These are phyloP conservation scores for Leishmania lainsoni DNA, from an alignment of 208 protist genomes.

Conservation along the genomic window DNA sequence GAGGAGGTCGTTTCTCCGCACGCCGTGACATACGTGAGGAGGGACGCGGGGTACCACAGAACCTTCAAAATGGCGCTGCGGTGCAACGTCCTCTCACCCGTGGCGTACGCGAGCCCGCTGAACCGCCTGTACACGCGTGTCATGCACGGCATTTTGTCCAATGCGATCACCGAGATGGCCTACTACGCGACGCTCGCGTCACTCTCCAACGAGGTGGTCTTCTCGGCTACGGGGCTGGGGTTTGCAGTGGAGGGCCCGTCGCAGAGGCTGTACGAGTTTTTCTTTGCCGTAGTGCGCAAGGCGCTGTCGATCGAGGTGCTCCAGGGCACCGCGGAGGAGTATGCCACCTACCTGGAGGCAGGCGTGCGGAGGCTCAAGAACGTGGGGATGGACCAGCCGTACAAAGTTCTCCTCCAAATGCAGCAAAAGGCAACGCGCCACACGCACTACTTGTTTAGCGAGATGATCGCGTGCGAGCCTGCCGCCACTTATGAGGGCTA, in stretches of 20 bases:
- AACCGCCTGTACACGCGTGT: conserved; percentile 68
- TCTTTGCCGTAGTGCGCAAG: conserved; percentile 40
- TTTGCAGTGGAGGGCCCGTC: conserved; percentile 62
- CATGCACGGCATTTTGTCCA: conserved; percentile 46
- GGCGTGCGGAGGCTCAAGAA: conserved; percentile 36
- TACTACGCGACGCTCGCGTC: conserved; percentile 76
- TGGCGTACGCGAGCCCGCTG: conserved; percentile 45
- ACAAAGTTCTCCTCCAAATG: conserved; percentile 33
- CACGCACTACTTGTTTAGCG: conserved; percentile 53
- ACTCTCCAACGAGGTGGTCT: conserved; percentile 45
- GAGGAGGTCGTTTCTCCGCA: conserved; percentile 40
- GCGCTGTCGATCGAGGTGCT: conserved; percentile 30
- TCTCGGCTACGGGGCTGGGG: conserved; percentile 33
- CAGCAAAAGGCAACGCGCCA: conserved; percentile 32
- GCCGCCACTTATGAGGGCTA: conserved; percentile 55
- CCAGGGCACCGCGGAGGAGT: conserved; percentile 41
- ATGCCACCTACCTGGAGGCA: conserved; percentile 48
- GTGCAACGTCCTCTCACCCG: conserved; percentile 53
- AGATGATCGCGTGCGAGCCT: conserved; percentile 42
- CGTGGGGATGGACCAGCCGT: conserved; percentile 43
- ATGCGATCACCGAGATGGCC: conserved; percentile 48
- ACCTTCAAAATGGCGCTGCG: conserved; percentile 65
- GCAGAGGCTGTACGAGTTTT: conserved; percentile 51
- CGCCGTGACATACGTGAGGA: conserved; percentile 51
- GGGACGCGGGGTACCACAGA: conserved; percentile 40